Percentiles rank a stretch among this genome's conserved stretches.
Evolutionary conservation across 1,284 basidiomycete species (phyloP).

Genomic region (Moesziomyces globuligerus): DNA sequence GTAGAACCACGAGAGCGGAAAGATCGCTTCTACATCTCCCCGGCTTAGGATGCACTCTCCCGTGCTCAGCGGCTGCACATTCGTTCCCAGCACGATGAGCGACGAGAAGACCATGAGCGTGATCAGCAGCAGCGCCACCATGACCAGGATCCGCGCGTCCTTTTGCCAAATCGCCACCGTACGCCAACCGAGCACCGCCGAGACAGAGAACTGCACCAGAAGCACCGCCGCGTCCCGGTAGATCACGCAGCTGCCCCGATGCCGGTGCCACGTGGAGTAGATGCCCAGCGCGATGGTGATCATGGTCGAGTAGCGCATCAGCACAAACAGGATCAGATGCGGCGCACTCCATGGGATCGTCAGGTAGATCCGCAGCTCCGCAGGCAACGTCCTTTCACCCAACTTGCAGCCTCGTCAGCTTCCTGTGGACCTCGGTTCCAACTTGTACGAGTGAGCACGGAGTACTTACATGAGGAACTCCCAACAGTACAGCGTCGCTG

Average conservation of each 20-base stretch:
- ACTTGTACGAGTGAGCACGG: too few relatives aligned
- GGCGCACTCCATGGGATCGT: conserved; percentile 26
- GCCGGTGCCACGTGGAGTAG: conserved; percentile 38
- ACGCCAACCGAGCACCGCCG: conserved; percentile 52
- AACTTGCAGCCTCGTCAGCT: not conserved
- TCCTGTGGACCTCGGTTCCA: too few relatives aligned
- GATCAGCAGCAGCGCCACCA: conserved; percentile 31
- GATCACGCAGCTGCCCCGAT: conserved; percentile 22
- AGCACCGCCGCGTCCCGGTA: conserved; percentile 41
- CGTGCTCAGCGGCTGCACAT: conserved; percentile 21
- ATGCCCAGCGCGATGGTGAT: conserved; percentile 36
- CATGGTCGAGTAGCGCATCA: conserved; percentile 48
- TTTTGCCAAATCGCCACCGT: conserved; percentile 59
- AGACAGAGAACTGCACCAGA: conserved; percentile 49
- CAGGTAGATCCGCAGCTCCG: conserved; percentile 22
- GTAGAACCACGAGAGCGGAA: conserved; percentile 54
- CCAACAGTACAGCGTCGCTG: conserved; percentile 32
- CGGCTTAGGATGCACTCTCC: conserved; percentile 40
- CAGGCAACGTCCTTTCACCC: conserved; percentile 26
- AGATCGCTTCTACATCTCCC: conserved; percentile 19
- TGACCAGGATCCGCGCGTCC: conserved; percentile 41
- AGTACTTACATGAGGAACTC: conserved; percentile 36
- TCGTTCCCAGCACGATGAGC: conserved; percentile 42
- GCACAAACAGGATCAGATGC: conserved; percentile 47
- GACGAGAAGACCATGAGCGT: conserved; percentile 42